Evolutionary conservation across 1,284 basidiomycete species (phyloP), one percentile per base, ranked within the genome.

Genomic region (Sparassis latifolia): DNA sequence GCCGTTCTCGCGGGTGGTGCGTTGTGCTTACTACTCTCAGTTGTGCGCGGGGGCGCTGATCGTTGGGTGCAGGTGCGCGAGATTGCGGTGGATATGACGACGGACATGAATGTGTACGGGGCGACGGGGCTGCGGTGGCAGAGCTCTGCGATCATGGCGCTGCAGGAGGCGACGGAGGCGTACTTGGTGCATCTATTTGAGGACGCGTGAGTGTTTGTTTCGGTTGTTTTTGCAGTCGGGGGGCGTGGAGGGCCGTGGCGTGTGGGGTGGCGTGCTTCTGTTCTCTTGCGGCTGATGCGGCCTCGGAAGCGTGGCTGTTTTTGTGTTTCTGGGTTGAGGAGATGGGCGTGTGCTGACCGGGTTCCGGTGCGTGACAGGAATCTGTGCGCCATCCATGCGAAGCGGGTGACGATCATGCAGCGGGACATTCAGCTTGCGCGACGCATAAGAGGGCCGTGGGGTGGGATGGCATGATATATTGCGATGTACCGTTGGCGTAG

Each of bases 331-430:
- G 35, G 35, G 6, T 20, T 20, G 20, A 20, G 20, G 20, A 20
- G 20, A 20, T 20, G 20, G 20, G 20, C 20, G 20, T 20, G 35
- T 37, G 6, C 35, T 37, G 35, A 37, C 35, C 35, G 12, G 7
- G 12, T 37, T 20, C 20, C 20, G 35, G 7, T 1, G 47, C 39
- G 32, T 37, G 47, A 12, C 59, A 92, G 89, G 44, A 97, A 97
- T 68, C 72, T 97, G 43, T 97, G 94, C 65, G 95, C 97, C 3
- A 91, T 99, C 56, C 97, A 99, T 66, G 96, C 97, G 31, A 97
- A 97, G 71, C 88, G 96, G 62, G 97, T 99, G 10, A 99, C 97
- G 5, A 89, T 99, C 62, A 97, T 97, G 95, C 91, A 93, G 56
- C 82, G 89, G 58, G 97, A 99, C 66, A 96, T 99, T 57, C 93